Evolutionary conservation across 148 eudicot species (phyloP).

Genomic region (Nyssa sinensis): DNA sequence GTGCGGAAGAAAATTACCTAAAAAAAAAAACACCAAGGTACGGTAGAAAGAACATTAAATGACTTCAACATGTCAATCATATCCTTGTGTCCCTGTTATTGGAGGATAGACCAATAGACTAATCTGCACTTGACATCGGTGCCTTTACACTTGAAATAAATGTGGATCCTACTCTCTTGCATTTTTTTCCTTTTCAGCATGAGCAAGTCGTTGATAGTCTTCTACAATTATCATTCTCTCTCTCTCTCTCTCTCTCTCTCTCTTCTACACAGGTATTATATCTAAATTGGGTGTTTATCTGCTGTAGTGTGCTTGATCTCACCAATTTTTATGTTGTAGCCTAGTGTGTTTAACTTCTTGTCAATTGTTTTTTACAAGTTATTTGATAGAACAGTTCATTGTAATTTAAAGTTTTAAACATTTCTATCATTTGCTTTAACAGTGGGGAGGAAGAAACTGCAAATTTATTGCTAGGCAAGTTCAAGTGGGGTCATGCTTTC

Average conservation of each 20-base stretch:
- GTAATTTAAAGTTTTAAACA: neutral
- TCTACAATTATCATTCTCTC: neutral
- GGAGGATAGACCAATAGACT: neutral
- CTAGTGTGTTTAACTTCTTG: neutral
- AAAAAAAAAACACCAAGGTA: too few species aligned
- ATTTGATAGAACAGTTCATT: neutral
- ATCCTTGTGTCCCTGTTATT: neutral
- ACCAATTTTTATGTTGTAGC: neutral
- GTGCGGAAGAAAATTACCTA: neutral
- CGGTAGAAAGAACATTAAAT: neutral
- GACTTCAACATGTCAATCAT: neutral
- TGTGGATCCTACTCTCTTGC: neutral
- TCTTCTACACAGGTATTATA: neutral
- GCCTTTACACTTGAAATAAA: neutral
- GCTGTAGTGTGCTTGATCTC: neutral
- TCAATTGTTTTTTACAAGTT: neutral
- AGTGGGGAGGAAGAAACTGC: conserved; percentile 91
- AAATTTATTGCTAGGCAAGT: conserved; percentile 70
- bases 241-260: neutral
- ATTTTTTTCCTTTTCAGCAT: neutral
- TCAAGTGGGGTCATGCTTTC: conserved; percentile 99
- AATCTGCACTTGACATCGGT: neutral
- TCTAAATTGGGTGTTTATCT: neutral
- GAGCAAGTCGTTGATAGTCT: neutral
- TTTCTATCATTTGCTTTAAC: conserved; percentile 15